A percentile compares a stretch with the other conserved stretches of the same genome.
These are phyloP conservation scores for Nicotiana attenuata DNA, from an alignment of 257 asterid species.

Conservation along the genomic window DNA sequence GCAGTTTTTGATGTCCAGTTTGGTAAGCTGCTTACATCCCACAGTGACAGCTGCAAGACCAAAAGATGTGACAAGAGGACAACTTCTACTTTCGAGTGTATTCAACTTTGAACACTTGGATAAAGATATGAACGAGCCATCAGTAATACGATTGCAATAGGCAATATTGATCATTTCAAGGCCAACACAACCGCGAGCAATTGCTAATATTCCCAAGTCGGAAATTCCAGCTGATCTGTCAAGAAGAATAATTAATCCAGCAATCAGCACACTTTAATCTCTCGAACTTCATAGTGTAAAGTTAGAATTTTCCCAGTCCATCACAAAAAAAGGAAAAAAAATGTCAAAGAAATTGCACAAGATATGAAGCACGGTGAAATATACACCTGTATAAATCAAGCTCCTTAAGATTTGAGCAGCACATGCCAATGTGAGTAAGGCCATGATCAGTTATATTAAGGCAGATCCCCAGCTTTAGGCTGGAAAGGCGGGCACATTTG, in stretches of 20 bases:
- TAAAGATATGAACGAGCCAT: slow-evolving; percentile 51
- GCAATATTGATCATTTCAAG: slow-evolving; percentile 73
- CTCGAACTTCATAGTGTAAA: neutral
- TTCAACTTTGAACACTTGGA: slow-evolving; percentile 65
- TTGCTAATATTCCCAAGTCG: slow-evolving; percentile 54
- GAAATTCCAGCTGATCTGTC: slow-evolving; percentile 74
- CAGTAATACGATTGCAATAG: slow-evolving; percentile 57
- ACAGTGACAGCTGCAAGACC: slow-evolving; percentile 69
- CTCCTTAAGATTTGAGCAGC: slow-evolving; percentile 69
- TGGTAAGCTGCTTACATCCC: slow-evolving; percentile 67
- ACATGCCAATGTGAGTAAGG: slow-evolving; percentile 54
- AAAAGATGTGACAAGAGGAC: slow-evolving; percentile 61
- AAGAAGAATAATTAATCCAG: neutral
- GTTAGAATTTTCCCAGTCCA: neutral
- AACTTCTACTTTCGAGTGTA: slow-evolving; percentile 74
- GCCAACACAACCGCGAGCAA: slow-evolving; percentile 60
- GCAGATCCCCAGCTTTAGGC: slow-evolving; percentile 76
- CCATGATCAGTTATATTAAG: slow-evolving; percentile 65
- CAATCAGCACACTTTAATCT: slow-evolving; percentile 9
- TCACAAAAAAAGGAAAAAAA: neutral
- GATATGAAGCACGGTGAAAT: neutral
- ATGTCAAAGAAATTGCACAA: neutral
- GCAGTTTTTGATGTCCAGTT: slow-evolving; percentile 75
- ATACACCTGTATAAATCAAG: slow-evolving; percentile 76
- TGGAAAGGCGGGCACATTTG: slow-evolving; percentile 51